Base-by-base conservation (phyloP, 78 protist genomes). In the Tieghemostelium lacteum region DNA sequence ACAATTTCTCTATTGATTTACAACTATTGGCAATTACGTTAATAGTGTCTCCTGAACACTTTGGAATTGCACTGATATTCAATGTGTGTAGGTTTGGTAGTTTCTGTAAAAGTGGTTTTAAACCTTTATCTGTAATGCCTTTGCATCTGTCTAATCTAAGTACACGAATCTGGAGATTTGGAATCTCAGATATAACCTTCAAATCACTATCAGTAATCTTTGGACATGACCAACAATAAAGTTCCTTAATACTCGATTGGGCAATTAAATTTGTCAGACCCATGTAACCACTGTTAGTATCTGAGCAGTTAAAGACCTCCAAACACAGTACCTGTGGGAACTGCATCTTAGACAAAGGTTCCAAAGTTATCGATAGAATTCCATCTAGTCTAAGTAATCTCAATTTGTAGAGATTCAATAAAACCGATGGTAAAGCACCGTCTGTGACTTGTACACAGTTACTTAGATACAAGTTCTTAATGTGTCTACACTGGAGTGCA, bases 101-200 rank as follows among this genome's bases (percentile, higher is more conserved):
- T 57, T 64, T 66, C 37, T 40, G 69, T 28, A 83, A 52, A 8
- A 83, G 17, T 17, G 62, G n/a, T 24, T 74, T 62, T 37, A 69
- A 2, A 26, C 91, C 91, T 33, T 83, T 83, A 20, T 83, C 91
- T 26, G 77, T 29, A 37, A 83, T 83, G 45, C 65, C 37, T 31
- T 83, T 52, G 42, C 91, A 83, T 20, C 72, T 8, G 33, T 83
- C 91, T 6, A 83, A 49, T 28, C 91, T 42, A 0, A 83, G 49
- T 1, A 49, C 75, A 33, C 28, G 58, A n/a, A n/a, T n/a, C 10
- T 72, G 64, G 65, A 83, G 66, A 19, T 71, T 14, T 0, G 29
- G 28, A 0, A 52, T 20, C 29, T 45, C 40, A 5, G 19, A 26
- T 6, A 49, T 45, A 37, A 83, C 37, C 19, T 69, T 66, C 7